Percentiles rank a stretch among this genome's conserved stretches.
Evolutionary conservation across 1,284 basidiomycete genomes (phyloP).

Genomic region (Ganoderma sp.): DNA sequence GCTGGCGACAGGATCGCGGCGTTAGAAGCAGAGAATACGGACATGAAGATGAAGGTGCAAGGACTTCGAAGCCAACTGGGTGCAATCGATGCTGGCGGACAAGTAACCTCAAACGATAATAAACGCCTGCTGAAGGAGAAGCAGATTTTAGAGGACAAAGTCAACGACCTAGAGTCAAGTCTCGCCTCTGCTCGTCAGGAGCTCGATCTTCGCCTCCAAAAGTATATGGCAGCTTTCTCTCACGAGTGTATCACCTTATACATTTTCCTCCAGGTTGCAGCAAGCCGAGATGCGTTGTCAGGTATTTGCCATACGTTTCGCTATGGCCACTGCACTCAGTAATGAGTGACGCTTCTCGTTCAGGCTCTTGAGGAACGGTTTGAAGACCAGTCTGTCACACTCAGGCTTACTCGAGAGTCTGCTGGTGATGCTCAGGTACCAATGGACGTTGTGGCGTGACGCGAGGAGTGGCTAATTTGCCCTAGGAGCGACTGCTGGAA

Average conservation of each 20-base stretch:
- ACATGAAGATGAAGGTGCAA: conserved; percentile 32
- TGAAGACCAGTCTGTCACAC: conserved; percentile 58
- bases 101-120: conserved; percentile 23
- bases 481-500: conserved; percentile 42
- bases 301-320: conserved; percentile 28
- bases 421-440: conserved; percentile 59
- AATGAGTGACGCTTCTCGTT: not conserved
- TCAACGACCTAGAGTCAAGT: conserved; percentile 18
- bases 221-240: conserved; percentile 25
- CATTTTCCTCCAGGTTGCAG: conserved; percentile 31
- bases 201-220: conserved; percentile 35
- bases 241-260: not conserved
- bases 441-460: too few species aligned
- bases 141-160: conserved; percentile 19
- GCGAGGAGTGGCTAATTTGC: not conserved
- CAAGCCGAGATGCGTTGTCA: conserved; percentile 36
- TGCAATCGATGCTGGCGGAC: conserved; percentile 34
- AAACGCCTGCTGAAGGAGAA: conserved; percentile 24
- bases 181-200: conserved; percentile 36
- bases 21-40: conserved; percentile 32
- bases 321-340: conserved; percentile 35
- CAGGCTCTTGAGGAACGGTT: conserved; percentile 65
- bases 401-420: conserved; percentile 58
- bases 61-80: conserved; percentile 41
- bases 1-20: conserved; percentile 32